Evolutionary conservation across 345 rosid species (phyloP).

Genomic region (Eucalyptus virginea): DNA sequence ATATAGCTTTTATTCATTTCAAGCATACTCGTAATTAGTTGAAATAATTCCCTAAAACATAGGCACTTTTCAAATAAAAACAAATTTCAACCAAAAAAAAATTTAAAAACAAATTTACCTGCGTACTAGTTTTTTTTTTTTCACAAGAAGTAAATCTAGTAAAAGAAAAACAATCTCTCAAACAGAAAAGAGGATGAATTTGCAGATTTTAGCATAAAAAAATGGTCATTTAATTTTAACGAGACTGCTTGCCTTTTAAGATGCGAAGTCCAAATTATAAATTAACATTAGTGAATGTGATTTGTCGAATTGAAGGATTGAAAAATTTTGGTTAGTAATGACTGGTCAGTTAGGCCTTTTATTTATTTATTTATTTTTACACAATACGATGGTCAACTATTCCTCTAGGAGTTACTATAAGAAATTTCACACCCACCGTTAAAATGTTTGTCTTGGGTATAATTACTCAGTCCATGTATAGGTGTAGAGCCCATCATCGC

Average conservation of each 20-base stretch:
- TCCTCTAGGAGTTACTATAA: not conserved
- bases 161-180: not conserved
- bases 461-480: too few species aligned
- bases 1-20: not conserved
- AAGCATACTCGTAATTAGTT: not conserved
- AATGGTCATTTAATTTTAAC: not conserved
- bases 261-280: not conserved
- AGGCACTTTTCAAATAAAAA: not conserved
- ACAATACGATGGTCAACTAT: too few species aligned
- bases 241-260: not conserved
- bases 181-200: not conserved
- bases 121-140: not conserved
- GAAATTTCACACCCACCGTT: not conserved
- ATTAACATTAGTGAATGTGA: not conserved
- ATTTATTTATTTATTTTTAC: too few species aligned
- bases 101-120: not conserved
- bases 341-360: not conserved
- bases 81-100: too few species aligned
- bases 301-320: not conserved
- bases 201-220: not conserved
- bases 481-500: not conserved
- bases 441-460: not conserved
- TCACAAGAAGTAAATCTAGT: not conserved
- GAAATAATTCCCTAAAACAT: not conserved
- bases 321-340: not conserved